phyloP scores from a whole-genome alignment of 163 green algal genomes.

The Volvox carteri region DNA sequence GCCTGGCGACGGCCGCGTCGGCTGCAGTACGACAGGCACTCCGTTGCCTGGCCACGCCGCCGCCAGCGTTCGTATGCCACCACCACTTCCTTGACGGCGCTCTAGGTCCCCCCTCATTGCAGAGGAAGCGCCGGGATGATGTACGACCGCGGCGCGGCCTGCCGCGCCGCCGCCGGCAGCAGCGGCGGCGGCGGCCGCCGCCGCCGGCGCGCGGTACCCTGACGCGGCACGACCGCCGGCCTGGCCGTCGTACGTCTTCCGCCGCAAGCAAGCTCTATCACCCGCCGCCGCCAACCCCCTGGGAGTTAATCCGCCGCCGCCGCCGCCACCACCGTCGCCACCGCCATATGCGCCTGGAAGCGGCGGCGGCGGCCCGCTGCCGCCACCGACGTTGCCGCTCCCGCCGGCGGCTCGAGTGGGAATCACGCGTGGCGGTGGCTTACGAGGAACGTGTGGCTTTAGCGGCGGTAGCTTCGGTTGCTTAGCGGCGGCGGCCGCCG shows the following conservation, averaged over 20 bases:
- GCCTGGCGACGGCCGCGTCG: neutral
- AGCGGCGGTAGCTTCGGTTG: slow-evolving; percentile 43
- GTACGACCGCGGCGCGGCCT: too few species aligned
- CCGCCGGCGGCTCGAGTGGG: neutral
- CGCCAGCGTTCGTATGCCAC: neutral
- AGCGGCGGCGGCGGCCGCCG: neutral
- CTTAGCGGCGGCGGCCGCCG: neutral
- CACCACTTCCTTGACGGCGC: too few species aligned
- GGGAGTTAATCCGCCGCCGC: neutral
- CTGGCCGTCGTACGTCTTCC: slow-evolving; percentile 37
- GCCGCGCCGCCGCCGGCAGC: neutral
- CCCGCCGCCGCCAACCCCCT: neutral
- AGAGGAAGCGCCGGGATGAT: too few species aligned
- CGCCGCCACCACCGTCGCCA: neutral
- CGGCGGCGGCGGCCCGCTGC: neutral
- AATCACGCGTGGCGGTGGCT: slow-evolving; percentile 4
- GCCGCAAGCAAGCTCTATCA: neutral
- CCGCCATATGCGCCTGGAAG: neutral
- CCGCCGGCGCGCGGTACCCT: neutral
- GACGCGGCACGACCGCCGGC: neutral
- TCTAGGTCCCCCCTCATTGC: too few species aligned
- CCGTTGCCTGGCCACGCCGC: neutral
- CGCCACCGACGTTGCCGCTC: neutral
- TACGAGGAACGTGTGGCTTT: slow-evolving; percentile 19
- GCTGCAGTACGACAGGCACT: neutral